phyloP scores from a whole-genome alignment of 306 rosid species.

The Arachis hypogaea region DNA sequence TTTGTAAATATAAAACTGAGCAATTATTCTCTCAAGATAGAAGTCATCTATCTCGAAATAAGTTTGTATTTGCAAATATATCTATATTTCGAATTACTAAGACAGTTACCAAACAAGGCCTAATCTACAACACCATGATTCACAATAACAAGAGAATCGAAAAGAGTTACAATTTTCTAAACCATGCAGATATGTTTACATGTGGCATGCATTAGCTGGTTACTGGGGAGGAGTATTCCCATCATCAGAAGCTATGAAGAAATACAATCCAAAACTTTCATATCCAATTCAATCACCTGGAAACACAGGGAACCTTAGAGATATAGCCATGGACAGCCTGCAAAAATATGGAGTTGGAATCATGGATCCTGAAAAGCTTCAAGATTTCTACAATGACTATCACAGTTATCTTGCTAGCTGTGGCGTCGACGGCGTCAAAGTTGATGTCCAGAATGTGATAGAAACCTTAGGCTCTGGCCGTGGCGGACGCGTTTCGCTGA shows the following conservation, averaged over 20 bases:
- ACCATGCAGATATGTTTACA: constrained; percentile 56
- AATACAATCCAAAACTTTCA: constrained; percentile 58
- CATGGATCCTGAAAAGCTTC: constrained; percentile 54
- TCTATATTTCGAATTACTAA: too few relatives aligned
- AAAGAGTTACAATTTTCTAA: constrained; percentile 7
- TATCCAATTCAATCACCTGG: constrained; percentile 70
- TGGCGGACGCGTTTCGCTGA: constrained; percentile 68
- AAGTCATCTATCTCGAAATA: too few relatives aligned
- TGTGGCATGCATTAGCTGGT: constrained; percentile 85
- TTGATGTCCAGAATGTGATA: constrained; percentile 68
- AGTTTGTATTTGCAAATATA: too few relatives aligned
- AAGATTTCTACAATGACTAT: constrained; percentile 62
- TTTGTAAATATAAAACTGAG: too few relatives aligned
- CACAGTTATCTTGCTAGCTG: constrained; percentile 67
- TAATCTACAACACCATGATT: neutral
- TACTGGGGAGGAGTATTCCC: constrained; percentile 83
- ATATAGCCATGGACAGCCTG: constrained; percentile 58
- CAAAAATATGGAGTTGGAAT: constrained; percentile 75
- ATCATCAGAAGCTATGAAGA: constrained; percentile 56
- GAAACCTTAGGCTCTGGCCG: constrained; percentile 70
- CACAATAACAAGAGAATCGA: constrained; percentile 14
- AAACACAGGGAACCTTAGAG: constrained; percentile 53
- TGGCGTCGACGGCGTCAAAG: constrained; percentile 77
- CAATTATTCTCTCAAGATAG: too few relatives aligned
- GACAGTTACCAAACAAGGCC: too few relatives aligned